Conservation (phyloP, 1,284 basidiomycete species). For the Leccinum brunneo-olivaceum region DNA sequence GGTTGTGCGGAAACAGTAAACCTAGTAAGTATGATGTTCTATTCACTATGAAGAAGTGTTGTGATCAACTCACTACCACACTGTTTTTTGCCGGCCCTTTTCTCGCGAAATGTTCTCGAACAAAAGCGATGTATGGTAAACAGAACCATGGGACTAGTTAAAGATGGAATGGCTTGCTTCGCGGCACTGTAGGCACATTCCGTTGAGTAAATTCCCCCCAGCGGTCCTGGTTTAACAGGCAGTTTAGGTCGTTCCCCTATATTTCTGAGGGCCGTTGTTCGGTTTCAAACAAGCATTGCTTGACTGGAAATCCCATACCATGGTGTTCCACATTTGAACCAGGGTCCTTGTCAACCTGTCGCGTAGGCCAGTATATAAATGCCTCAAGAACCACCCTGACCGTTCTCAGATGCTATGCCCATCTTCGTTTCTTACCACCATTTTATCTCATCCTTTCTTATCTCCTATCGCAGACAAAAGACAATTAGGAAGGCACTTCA, state of each 20-base stretch:
- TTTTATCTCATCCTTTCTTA: background rate
- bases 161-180: too few relatives aligned
- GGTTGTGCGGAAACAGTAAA: too few relatives aligned
- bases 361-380: background rate
- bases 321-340: background rate
- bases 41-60: too few relatives aligned
- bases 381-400: background rate
- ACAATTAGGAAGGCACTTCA: too few relatives aligned
- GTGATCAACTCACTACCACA: too few relatives aligned
- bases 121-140: background rate
- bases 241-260: too few relatives aligned
- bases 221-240: too few relatives aligned
- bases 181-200: background rate
- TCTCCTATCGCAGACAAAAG: background rate
- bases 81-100: background rate
- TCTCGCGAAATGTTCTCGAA: background rate
- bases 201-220: background rate
- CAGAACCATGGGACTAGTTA: background rate
- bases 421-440: background rate
- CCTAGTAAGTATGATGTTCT: too few relatives aligned
- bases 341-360: background rate
- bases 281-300: too few relatives aligned
- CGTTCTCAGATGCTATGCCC: too few relatives aligned
- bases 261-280: too few relatives aligned
- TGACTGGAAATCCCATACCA: too few relatives aligned